phyloP scores from a whole-genome alignment of 306 rosid species.

The Potentilla sterilis region DNA sequence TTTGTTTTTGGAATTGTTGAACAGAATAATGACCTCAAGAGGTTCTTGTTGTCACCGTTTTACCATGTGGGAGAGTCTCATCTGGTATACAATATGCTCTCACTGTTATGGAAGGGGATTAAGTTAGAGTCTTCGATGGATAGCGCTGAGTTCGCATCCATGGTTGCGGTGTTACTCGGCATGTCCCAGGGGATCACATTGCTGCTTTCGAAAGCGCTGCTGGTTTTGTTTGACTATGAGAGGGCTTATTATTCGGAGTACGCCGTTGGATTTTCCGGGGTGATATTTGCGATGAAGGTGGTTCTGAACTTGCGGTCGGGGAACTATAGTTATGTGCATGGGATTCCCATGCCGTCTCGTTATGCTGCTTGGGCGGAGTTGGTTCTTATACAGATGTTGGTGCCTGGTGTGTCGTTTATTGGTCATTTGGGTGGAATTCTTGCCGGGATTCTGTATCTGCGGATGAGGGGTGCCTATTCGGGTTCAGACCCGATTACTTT shows the following conservation, averaged over 20 bases:
- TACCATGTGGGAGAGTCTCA: constrained; percentile 82
- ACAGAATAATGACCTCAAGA: constrained; percentile 70
- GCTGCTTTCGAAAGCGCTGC: constrained; percentile 61
- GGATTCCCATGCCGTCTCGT: constrained; percentile 58
- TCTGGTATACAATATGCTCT: constrained; percentile 82
- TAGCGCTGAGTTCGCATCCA: constrained; percentile 58
- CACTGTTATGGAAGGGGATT: constrained; percentile 90
- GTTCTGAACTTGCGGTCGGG: constrained; percentile 58
- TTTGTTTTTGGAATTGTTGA: not conserved
- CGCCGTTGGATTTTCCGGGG: constrained; percentile 87
- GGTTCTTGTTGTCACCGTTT: constrained; percentile 74
- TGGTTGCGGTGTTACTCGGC: constrained; percentile 59
- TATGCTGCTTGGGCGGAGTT: constrained; percentile 90
- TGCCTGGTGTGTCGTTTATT: constrained; percentile 77
- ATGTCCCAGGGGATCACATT: constrained; percentile 78
- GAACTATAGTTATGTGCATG: constrained; percentile 47
- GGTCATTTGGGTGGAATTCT: constrained; percentile 92
- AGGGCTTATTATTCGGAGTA: constrained; percentile 58
- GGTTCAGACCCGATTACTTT: constrained; percentile 49
- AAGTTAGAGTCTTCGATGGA: constrained; percentile 72
- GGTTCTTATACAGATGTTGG: constrained; percentile 60
- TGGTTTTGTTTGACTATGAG: constrained; percentile 58
- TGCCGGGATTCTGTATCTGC: constrained; percentile 66
- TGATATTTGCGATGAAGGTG: constrained; percentile 89
- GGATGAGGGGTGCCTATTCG: constrained; percentile 40